phyloP scores from a whole-genome alignment of 2,329 filamentous ascomycete species.

The Ascochyta viciae-villosae region DNA sequence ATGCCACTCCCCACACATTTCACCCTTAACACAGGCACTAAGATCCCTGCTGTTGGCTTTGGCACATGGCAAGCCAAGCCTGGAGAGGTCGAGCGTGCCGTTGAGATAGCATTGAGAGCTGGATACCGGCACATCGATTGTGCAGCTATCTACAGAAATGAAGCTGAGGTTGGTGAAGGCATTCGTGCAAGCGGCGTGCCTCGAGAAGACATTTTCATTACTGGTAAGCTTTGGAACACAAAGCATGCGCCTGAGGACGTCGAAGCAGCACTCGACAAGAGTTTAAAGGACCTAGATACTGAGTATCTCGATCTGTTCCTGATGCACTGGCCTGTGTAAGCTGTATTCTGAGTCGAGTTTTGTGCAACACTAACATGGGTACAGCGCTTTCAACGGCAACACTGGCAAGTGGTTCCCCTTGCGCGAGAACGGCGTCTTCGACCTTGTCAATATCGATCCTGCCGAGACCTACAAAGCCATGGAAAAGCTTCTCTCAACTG shows the following conservation, averaged over 20 bases:
- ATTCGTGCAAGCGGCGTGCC: constrained; percentile 70
- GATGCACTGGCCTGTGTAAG: constrained; percentile 66
- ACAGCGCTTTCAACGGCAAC: constrained; percentile 27
- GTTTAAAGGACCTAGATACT: constrained; percentile 65
- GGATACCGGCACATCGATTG: constrained; percentile 80
- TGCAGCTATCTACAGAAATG: constrained; percentile 78
- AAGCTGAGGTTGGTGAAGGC: constrained; percentile 73
- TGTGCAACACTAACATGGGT: not conserved
- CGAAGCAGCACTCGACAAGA: constrained; percentile 63
- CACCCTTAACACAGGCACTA: constrained; percentile 70
- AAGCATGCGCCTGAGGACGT: constrained; percentile 71
- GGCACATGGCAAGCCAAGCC: constrained; percentile 79
- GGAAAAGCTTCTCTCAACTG: constrained; percentile 70
- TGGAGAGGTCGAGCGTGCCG: constrained; percentile 65
- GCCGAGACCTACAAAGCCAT: constrained; percentile 76
- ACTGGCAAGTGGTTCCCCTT: constrained; percentile 45
- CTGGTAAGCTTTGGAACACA: constrained; percentile 81
- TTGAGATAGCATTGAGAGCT: constrained; percentile 68
- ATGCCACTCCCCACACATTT: constrained; percentile 48
- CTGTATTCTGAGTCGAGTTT: not conserved
- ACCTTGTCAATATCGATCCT: constrained; percentile 77
- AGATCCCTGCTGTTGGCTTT: constrained; percentile 77
- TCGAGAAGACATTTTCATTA: constrained; percentile 72
- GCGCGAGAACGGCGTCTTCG: constrained; percentile 67
- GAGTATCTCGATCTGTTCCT: constrained; percentile 73